Evolutionary conservation across 1,139 yeast genomes (phyloP).

Genomic region (Protomyces macrosporus): DNA sequence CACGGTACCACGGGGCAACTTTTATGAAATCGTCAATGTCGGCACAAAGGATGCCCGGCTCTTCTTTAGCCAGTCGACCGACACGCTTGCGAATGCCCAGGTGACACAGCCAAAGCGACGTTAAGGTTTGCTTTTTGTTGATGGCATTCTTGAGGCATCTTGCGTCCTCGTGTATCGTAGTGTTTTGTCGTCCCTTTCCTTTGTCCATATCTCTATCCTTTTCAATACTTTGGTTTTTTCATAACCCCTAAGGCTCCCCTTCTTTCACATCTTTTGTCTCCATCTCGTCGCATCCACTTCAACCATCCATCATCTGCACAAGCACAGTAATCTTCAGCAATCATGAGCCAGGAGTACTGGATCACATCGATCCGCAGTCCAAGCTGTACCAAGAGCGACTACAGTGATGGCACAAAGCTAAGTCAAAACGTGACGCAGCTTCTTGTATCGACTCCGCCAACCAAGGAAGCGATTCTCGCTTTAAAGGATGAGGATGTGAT

Average conservation of each 20-base stretch:
- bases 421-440: constrained; percentile 11
- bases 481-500: constrained; percentile 10
- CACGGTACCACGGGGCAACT: constrained; percentile 60
- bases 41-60: constrained; percentile 56
- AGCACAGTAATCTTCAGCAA: no score
- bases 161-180: no score
- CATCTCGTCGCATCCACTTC: no score
- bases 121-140: background rate
- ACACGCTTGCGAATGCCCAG: constrained; percentile 35
- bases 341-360: no score
- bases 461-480: background rate
- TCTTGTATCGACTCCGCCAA: constrained; percentile 1
- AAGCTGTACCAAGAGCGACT: background rate
- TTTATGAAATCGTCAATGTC: constrained; percentile 33
- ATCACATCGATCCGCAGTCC: background rate
- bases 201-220: background rate
- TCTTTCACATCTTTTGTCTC: background rate
- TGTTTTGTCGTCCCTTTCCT: background rate
- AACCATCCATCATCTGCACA: no score
- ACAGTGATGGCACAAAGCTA: background rate
- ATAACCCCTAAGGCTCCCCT: no score
- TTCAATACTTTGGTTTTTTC: background rate
- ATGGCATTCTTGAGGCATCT: no score
- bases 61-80: constrained; percentile 72
- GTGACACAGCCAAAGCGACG: constrained; percentile 7